Base-by-base conservation (phyloP, 2,329 filamentous ascomycete genomes). In the Colletotrichum sp. region DNA sequence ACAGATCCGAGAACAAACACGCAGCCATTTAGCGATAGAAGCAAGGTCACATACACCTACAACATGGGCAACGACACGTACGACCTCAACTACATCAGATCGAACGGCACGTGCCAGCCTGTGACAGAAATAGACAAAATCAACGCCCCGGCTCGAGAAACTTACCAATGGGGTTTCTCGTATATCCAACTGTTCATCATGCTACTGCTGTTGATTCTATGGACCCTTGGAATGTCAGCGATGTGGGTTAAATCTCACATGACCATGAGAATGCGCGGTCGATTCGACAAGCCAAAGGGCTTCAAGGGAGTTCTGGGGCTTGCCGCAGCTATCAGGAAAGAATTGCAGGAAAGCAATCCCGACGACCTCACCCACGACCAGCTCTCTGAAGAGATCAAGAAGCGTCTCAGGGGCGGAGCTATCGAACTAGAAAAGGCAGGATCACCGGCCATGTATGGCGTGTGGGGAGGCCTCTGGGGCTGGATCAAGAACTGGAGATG, bases 111-210 rank as follows among this genome's bases (percentile, higher is more conserved):
- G n/a, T 81, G 80, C 22, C 78, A 80, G 65, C 76, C 79, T 6
- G 27, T 77, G n/a, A 63, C 30, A 7, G 74, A 74, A 11, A 32
- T 48, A 7, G 64, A 9, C 19, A 5, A 4, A 39, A 30, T 22
- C 36, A 28, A 55, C 28, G 12, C 34, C 36, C 44, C 55, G 73
- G 73, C 36, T n/a, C 72, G 68, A 8, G 61, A 75, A 27, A 72
- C 60, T 22, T 81, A 79, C 34, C 77, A 79, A 59, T 82, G 80
- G 80, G 81, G 80, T 3, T 81, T 82, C 65, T 81, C 81, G 3
- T 81, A 76, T 25, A 63, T 82, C 52, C 81, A 82, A 60, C 57
- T 79, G 3, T 78, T 79, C 34, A 61, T 79, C 12, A 48, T 74
- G 6, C 6, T 79, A 2, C 13, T 75, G 2, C 27, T 75, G 7